Conservation (phyloP, 1,284 basidiomycete species). For the Meira nashicola region DNA sequence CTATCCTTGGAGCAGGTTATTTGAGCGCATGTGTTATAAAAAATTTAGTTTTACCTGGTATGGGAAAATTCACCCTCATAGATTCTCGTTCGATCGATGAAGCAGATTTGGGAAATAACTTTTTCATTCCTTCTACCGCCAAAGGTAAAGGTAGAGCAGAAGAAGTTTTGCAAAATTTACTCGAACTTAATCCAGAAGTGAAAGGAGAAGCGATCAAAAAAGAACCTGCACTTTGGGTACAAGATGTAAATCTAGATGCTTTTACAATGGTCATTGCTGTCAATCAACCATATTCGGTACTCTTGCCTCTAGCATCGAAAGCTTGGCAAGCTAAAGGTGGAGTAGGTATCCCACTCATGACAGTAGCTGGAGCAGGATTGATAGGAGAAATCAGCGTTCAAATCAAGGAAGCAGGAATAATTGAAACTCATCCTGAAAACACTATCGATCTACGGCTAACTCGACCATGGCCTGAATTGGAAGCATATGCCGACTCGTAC, state of each 20-base stretch:
- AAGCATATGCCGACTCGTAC: slow-evolving; percentile 26
- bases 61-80: slow-evolving; percentile 83
- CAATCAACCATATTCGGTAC: slow-evolving; percentile 35
- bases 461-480: slow-evolving; percentile 69
- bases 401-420: slow-evolving; percentile 60
- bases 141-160: slow-evolving; percentile 74
- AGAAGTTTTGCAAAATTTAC: slow-evolving; percentile 71
- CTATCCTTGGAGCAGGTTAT: slow-evolving; percentile 74
- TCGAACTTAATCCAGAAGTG: slow-evolving; percentile 84
- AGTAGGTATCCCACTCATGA: slow-evolving; percentile 32
- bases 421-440: slow-evolving; percentile 86
- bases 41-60: slow-evolving; percentile 89
- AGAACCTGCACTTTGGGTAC: background rate
- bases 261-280: slow-evolving; percentile 81
- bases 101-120: slow-evolving; percentile 87
- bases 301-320: slow-evolving; percentile 31
- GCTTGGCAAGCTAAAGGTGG: slow-evolving; percentile 23
- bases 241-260: slow-evolving; percentile 56
- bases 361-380: slow-evolving; percentile 36
- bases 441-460: slow-evolving; percentile 67
- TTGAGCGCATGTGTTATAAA: slow-evolving; percentile 82
- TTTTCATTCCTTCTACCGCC: slow-evolving; percentile 74
- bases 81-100: slow-evolving; percentile 64
- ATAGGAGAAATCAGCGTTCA: slow-evolving; percentile 38
- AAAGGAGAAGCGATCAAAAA: slow-evolving; percentile 63